Percentiles rank a stretch among this genome's conserved stretches.
Conservation (phyloP, 495 filamentous ascomycete species). For the Xylaria venustula region DNA sequence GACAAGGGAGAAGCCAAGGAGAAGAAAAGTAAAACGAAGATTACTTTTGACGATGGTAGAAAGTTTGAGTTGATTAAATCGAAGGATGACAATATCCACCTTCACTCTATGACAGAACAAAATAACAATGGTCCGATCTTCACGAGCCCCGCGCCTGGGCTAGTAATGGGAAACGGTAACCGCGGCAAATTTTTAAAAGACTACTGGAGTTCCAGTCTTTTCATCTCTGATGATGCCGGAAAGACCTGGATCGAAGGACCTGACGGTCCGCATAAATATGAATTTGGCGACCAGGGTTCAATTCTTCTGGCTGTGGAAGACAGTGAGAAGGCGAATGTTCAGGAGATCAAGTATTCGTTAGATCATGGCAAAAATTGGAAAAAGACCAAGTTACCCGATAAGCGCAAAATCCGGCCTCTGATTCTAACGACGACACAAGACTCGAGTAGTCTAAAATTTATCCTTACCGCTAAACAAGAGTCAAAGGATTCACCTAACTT, state of each 20-base stretch:
- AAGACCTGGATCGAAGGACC: constrained; percentile 73
- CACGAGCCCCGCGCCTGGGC: constrained; percentile 87
- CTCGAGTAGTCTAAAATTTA: constrained; percentile 86
- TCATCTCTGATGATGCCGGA: constrained; percentile 88
- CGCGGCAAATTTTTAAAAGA: constrained; percentile 67
- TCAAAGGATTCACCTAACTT: constrained; percentile 44
- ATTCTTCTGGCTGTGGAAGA: constrained; percentile 80
- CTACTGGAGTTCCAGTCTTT: constrained; percentile 68
- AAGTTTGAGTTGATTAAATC: constrained; percentile 58
- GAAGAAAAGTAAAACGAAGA: constrained; percentile 71
- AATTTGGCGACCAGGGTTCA: constrained; percentile 89
- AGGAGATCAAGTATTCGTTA: constrained; percentile 71
- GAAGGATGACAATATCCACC: constrained; percentile 67
- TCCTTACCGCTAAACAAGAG: constrained; percentile 57
- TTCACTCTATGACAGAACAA: constrained; percentile 86
- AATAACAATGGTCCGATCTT: constrained; percentile 81
- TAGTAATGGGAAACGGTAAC: constrained; percentile 92
- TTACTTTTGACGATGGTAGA: constrained; percentile 92
- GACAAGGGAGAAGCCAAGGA: constrained; percentile 39
- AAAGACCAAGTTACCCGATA: constrained; percentile 57
- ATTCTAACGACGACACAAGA: constrained; percentile 83
- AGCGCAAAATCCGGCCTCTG: constrained; percentile 60
- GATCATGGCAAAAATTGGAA: constrained; percentile 85
- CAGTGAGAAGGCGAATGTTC: constrained; percentile 55
- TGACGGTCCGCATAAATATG: constrained; percentile 86